These are phyloP conservation scores for Camelina sativa DNA, from an alignment of 345 rosid species.

Conservation along the genomic window DNA sequence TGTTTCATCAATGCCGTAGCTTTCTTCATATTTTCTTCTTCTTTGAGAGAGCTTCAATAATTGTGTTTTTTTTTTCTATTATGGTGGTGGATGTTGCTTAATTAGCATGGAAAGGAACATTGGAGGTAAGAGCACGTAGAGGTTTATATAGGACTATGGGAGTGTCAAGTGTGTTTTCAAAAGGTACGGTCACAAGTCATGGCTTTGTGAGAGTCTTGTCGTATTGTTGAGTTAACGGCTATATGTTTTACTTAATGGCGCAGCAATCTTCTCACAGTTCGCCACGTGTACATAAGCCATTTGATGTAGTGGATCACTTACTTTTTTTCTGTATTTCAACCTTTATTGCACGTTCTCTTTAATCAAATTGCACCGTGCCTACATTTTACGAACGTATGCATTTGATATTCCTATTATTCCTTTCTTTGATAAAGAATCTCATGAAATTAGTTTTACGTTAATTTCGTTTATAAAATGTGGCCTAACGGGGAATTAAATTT, in stretches of 20 bases:
- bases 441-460: background rate
- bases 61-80: background rate
- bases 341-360: conserved; percentile 44
- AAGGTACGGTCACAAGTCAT: conserved; percentile 35
- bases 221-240: conserved; percentile 26
- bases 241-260: conserved; percentile 39
- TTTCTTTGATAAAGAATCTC: background rate
- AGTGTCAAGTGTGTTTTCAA: background rate
- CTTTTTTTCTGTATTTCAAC: background rate
- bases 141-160: conserved; percentile 37
- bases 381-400: conserved; percentile 29
- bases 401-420: conserved; percentile 11
- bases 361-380: conserved; percentile 36
- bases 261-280: conserved; percentile 34
- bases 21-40: conserved; percentile 59
- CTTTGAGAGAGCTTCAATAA: conserved; percentile 8
- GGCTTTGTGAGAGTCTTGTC: conserved; percentile 26
- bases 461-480: conserved; percentile 1
- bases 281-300: conserved; percentile 38
- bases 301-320: conserved; percentile 32
- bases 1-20: conserved; percentile 62
- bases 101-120: conserved; percentile 36
- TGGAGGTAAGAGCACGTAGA: conserved; percentile 22
- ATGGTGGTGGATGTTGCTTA: conserved; percentile 22
- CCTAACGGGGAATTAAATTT: conserved; percentile 16